These are phyloP conservation scores for Suillus hirtellus DNA, from an alignment of 768 basidiomycete genomes.

Conservation along the genomic window DNA sequence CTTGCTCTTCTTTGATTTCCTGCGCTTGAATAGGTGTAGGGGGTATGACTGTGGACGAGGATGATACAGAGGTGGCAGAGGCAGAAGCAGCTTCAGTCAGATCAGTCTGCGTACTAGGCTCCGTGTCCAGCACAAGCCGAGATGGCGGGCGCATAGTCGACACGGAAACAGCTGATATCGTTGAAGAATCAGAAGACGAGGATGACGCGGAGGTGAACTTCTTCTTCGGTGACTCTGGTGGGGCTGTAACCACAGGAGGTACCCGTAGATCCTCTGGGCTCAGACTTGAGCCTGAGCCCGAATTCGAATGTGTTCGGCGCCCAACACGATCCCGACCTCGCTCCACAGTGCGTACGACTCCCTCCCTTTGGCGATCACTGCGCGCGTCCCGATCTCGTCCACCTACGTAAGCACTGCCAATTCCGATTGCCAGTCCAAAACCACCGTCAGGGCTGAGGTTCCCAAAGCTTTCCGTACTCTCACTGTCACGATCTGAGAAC, in stretches of 20 bases:
- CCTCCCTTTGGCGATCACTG: slow-evolving; percentile 24
- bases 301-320: slow-evolving; percentile 28
- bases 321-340: slow-evolving; percentile 31
- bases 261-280: slow-evolving; percentile 28
- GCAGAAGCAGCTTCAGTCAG: slow-evolving; percentile 22
- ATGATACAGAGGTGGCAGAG: slow-evolving; percentile 7
- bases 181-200: slow-evolving; percentile 32
- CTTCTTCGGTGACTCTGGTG: slow-evolving; percentile 16
- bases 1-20: slow-evolving; percentile 35
- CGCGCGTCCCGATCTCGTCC: slow-evolving; percentile 31
- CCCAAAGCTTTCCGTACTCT: slow-evolving; percentile 38
- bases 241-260: slow-evolving; percentile 4
- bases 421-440: slow-evolving; percentile 24
- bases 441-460: slow-evolving; percentile 41
- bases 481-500: slow-evolving; percentile 51
- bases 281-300: slow-evolving; percentile 38
- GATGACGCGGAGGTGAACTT: slow-evolving; percentile 19
- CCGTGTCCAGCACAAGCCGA: slow-evolving; percentile 30
- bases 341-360: slow-evolving; percentile 15
- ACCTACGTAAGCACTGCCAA: slow-evolving; percentile 33
- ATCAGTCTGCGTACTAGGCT: slow-evolving; percentile 28
- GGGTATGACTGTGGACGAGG: slow-evolving; percentile 20
- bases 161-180: slow-evolving; percentile 15
- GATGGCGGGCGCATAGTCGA: slow-evolving; percentile 23
- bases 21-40: slow-evolving; percentile 7